Conservation (phyloP, 2,329 filamentous ascomycete species). For the Fusarium agapanthi region DNA sequence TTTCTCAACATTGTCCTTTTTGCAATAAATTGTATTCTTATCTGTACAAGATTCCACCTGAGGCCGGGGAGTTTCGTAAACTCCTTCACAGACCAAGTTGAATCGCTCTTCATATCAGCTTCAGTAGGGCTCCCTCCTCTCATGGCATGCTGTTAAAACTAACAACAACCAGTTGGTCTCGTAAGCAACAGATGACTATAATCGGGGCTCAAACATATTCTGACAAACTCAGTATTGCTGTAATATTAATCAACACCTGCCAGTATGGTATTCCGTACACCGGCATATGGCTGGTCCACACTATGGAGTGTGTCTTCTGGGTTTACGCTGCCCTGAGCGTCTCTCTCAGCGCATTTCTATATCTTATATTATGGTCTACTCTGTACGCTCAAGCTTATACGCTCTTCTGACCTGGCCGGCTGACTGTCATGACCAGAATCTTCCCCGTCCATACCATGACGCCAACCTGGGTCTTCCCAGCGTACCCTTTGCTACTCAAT, state of each 20-base stretch:
- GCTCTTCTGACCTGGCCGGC: neutral
- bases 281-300: slow-evolving; percentile 67
- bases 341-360: slow-evolving; percentile 73
- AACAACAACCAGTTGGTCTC: slow-evolving; percentile 51
- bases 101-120: slow-evolving; percentile 80
- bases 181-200: slow-evolving; percentile 42
- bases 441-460: slow-evolving; percentile 84
- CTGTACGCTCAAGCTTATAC: slow-evolving; percentile 49
- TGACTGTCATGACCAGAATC: slow-evolving; percentile 45
- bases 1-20: slow-evolving; percentile 72
- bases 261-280: slow-evolving; percentile 75
- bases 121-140: slow-evolving; percentile 51
- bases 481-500: slow-evolving; percentile 80
- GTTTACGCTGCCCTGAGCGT: slow-evolving; percentile 75
- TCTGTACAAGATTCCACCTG: slow-evolving; percentile 73
- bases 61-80: slow-evolving; percentile 75
- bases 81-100: slow-evolving; percentile 79
- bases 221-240: slow-evolving; percentile 66
- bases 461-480: slow-evolving; percentile 87
- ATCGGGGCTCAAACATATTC: neutral
- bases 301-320: slow-evolving; percentile 78
- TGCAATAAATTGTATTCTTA: slow-evolving; percentile 68
- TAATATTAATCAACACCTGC: slow-evolving; percentile 79
- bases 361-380: slow-evolving; percentile 75
- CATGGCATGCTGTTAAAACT: slow-evolving; percentile 11